Evolutionary conservation across 768 basidiomycete species (phyloP), one percentile per base, ranked within the genome.

Genomic region (Boletellus sp.): DNA sequence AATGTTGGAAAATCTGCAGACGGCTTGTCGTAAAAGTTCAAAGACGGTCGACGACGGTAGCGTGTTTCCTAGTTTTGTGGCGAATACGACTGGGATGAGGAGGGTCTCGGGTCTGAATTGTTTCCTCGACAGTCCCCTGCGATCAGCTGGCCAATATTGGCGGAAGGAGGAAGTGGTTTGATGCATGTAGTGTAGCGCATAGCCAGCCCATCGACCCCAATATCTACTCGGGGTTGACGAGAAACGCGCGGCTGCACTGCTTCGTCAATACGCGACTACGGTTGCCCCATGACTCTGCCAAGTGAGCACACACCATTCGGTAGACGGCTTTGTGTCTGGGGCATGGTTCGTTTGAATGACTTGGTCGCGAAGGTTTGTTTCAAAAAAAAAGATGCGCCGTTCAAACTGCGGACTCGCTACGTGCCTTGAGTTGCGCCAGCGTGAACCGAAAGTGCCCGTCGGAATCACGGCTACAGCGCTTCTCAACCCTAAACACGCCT

Each of bases 41-140:
- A 65, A 35, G 16, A 62, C 38, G 6, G 69, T 70, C 1, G 69
- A 66, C 2, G 52, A 16, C 17, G 61, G 48, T n/a, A 70, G 49
- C 10, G 35, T 39, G 3, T 12, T 39, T 6, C 64, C 68, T 19
- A 70, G 42, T 7, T 43, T 55, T 13, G 56, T 56, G 20, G 52
- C 51, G 12, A 70, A 42, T 12, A 59, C 59, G 2, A 69, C 55
- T 0, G 69, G 66, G 17, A 68, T 57, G 20, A 70, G 49, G 17
- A 65, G 57, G 1, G 44, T 57, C 15, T 56, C 48, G 9, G 58
- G 54, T 6, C 6, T 19, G 12, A 19, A 24, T 31, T 6, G 28
- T 3, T 47, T 8, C 17, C 15, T 26, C 22, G 19, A 35, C 13
- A 10, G 17, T 32, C 12, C 46, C 23, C 24, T 40, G 13, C 31